These are phyloP conservation scores for Vitis vinifera DNA, from an alignment of 164 flowering plant species.

Conservation along the genomic window ASM3070453v1 NC_081822.1:12543001-12543500, in stretches of 20 bases:
- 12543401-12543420: not conserved
- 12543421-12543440: not conserved
- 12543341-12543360: no score
- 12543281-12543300: no score
- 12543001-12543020: no score
- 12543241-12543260: no score
- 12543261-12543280: no score
- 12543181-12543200: slow-evolving; percentile 48
- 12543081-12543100: not conserved
- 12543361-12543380: no score
- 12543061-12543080: not conserved
- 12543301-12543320: no score
- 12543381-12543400: not conserved
- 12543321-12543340: no score
- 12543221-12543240: no score
- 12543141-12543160: slow-evolving; percentile 47
- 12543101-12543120: slow-evolving; percentile 35
- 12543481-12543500: slow-evolving; percentile 50
- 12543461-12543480: slow-evolving; percentile 53
- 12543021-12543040: no score
- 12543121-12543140: slow-evolving; percentile 47
- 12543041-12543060: not conserved
- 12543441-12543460: no score
- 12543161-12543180: slow-evolving; percentile 36
- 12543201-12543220: not conserved